Evolutionary conservation across 495 filamentous ascomycete genomes (phyloP), one percentile per base, ranked within the genome.

Genomic region (Amniculicola lignicola): DNA sequence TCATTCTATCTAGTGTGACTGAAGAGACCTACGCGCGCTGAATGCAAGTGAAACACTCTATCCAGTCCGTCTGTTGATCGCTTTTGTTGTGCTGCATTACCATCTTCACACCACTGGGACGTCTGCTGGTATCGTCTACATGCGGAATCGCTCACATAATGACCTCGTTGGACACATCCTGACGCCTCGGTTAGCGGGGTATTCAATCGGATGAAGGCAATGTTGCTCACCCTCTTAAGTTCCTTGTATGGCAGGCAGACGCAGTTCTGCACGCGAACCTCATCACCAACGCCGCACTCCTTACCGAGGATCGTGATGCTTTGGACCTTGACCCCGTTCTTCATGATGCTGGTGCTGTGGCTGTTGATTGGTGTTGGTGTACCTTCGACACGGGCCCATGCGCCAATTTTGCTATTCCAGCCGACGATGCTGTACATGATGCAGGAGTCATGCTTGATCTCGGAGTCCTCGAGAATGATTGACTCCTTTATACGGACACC

Each of bases 241-340:
- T 97, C 94, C 81, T 99, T 99, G 70, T 91, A 96, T 21, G 93
- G 93, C 76, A 99, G 72, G 72, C 93, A 96, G 52, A 99, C 86
- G 70, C 93, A 99, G 75, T 99, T 99, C 76, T 96, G 93, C 62
- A 99, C 90, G 48, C 90, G 83, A 24, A 99, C 87, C 69, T 99
- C 93, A 64, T 99, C 93, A 0, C 84, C 90, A 44, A 97, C 94
- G 27, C 76, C 85, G 66, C 94, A 97, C 71, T 98, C 93, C 77
- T 96, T 96, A 67, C 92, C 93, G 59, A 98, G 74, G 61, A 97
- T 98, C 29, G 91, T 96, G 69, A 98, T 95, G 73, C 89, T 95
- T 77, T 98, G 93, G 46, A 98, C 94, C 78, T 96, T 97, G 72
- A 97, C 82, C 27, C 93, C 93, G 59, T 95, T 93, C 82, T 95